Evolutionary conservation across 345 rosid species (phyloP), one percentile per base, ranked within the genome.

Genomic region (Stellera chamaejasme): DNA sequence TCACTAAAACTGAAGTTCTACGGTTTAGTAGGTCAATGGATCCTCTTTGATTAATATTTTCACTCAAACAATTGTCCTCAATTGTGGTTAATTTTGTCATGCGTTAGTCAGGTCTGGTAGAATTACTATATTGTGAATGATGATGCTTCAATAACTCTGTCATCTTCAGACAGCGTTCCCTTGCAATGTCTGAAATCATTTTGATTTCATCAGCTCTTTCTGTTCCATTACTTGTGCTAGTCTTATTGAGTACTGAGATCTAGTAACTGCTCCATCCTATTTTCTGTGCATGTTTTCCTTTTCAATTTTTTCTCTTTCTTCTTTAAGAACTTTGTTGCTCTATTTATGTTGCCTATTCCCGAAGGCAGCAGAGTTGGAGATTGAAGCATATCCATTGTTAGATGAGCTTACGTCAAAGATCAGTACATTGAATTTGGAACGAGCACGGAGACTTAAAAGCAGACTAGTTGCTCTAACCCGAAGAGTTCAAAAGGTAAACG

Each of bases 351-450:
- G 69, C 39, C 47, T 19, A 61, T 48, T 54, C 74, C 48, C 53
- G 53, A 76, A 94, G 99, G 99, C 97, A 67, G 92, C 95, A 67
- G 97, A 94, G 72, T 75, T 94, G 58, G 99, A 94, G 70, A 90
- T 87, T 71, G 99, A 94, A 81, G 99, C 99, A 63, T 94, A 94
- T 69, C 99, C 99, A 13, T 72, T 94, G 50, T 66, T 90, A 59
- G 99, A 94, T 66, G 97, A 90, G 73, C 88, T 94, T 59, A 87
- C 97, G 10, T 94, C 96, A 51, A 90, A 90, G 82, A 87, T 94
- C 75, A 94, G 99, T 68, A 94, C 99, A 13, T 67, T 90, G 65
- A 94, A 94, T 73, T 75, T 94, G 85, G 97, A 94, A 68, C 89
- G 95, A 28, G 97, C 58, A 13, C 97, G 97, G 26, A 79, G 99